Conservation (phyloP, 306 rosid genomes). For the Fragaria iinumae region DNA sequence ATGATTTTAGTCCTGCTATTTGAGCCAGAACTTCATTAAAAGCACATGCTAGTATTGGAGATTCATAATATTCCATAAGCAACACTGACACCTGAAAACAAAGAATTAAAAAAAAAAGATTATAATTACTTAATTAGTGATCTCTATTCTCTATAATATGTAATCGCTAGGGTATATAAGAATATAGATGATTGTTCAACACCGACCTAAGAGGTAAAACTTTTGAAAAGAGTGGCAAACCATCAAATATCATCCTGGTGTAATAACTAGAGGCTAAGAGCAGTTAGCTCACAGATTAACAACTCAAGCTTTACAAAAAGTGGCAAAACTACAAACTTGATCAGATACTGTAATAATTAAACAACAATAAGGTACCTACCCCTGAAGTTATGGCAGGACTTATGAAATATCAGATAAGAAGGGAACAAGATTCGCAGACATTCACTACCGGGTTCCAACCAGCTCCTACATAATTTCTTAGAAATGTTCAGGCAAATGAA, state of each 20-base stretch:
- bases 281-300: not conserved
- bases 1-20: conserved; percentile 38
- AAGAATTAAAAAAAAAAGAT: not conserved
- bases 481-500: not conserved
- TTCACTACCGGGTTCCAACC: not conserved
- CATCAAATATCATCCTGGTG: not conserved
- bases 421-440: not conserved
- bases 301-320: not conserved
- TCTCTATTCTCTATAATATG: not conserved
- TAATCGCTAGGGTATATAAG: not conserved
- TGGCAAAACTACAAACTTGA: not conserved
- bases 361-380: not conserved
- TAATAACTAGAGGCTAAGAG: not conserved
- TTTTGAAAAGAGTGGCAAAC: not conserved
- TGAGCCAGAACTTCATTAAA: conserved; percentile 58
- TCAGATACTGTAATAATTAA: not conserved
- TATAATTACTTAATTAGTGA: not conserved
- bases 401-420: not conserved
- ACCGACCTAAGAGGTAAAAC: not conserved
- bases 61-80: conserved; percentile 59
- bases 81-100: conserved; percentile 60
- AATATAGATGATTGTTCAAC: not conserved
- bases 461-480: not conserved
- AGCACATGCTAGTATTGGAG: conserved; percentile 74
- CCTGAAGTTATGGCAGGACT: not conserved